Evolutionary conservation across 2,329 filamentous ascomycete genomes (phyloP).

Genomic region (Xylaria multiplex): DNA sequence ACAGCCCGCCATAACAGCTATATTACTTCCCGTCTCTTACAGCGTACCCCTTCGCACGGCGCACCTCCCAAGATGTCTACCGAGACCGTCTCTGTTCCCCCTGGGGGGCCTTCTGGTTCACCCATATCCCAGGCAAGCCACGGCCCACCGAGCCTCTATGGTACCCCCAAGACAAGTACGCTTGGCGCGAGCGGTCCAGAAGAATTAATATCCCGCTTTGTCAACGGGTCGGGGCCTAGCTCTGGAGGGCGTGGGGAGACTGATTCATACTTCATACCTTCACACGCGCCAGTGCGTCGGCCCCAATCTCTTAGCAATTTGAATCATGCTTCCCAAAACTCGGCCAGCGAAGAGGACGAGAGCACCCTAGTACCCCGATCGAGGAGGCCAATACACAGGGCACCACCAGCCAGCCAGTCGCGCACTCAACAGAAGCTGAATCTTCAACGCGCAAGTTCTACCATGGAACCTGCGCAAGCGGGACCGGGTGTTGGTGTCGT

Average conservation of each 20-base stretch:
- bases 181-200: constrained; percentile 55
- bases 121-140: constrained; percentile 52
- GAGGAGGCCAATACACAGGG: constrained; percentile 53
- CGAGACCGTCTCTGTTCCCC: constrained; percentile 63
- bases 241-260: constrained; percentile 60
- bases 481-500: constrained; percentile 52
- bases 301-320: constrained; percentile 57
- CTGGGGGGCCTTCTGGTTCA: constrained; percentile 45
- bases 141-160: constrained; percentile 53
- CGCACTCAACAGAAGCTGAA: constrained; percentile 81
- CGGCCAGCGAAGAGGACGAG: constrained; percentile 51
- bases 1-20: constrained; percentile 68
- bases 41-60: constrained; percentile 69
- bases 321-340: constrained; percentile 44
- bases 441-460: constrained; percentile 77
- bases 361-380: constrained; percentile 60
- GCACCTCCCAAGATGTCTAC: constrained; percentile 73
- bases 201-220: constrained; percentile 69
- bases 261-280: constrained; percentile 62
- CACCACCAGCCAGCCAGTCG: constrained; percentile 64
- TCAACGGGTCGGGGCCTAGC: constrained; percentile 60
- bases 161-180: constrained; percentile 48
- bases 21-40: constrained; percentile 73
- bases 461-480: constrained; percentile 71
- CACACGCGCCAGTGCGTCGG: constrained; percentile 47